Base-by-base conservation (phyloP, 2,329 filamentous ascomycete species). In the Fusarium paranaense region DNA sequence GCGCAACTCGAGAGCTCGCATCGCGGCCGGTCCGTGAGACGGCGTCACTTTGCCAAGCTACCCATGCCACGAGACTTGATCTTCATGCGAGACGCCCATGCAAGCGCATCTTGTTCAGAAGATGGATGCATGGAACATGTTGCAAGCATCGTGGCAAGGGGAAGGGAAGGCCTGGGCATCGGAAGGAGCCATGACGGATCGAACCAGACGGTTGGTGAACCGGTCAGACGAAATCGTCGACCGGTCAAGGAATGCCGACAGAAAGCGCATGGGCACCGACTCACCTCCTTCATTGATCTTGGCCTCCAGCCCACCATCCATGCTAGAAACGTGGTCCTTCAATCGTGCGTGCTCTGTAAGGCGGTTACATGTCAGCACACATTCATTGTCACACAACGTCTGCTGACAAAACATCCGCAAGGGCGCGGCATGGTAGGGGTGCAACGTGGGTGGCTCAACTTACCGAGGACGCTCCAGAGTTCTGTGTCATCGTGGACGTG, bases 401-500 rank as follows among this genome's bases (percentile, higher is more conserved):
- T 65, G 66, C 68, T 66, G 64, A 70, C 67, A 76, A 68, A 66
- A 68, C 52, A 64, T 47, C 50, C 61, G 45, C 52, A 25, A 56
- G 47, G 38, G 57, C 38, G 62, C 59, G 65, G 56, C 58, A 58
- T 38, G 59, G 33, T 54, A 71, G 67, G 68, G 59, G 67, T 73
- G 72, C 62, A 73, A 68, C 64, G 60, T 56, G 42, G 35, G 42
- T 52, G 42, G 38, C 70, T 66, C 64, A 27, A 70, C 93, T 84
- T 88, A 96, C 94, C 94, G 72, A 98, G 87, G 70, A 97, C 95
- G 81, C 94, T 97, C 97, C 97, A 99, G 37, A 99, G 87, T 81
- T 98, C 97, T 6, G 95, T 98, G 83, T 99, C 97, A 83, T 98
- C 96, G 80, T 98, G 95, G 64, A 97, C 94, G 81, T 98, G 94